Evolutionary conservation across 2,329 filamentous ascomycete genomes (phyloP).

Genomic region (Paraconiothyrium brasiliense): DNA sequence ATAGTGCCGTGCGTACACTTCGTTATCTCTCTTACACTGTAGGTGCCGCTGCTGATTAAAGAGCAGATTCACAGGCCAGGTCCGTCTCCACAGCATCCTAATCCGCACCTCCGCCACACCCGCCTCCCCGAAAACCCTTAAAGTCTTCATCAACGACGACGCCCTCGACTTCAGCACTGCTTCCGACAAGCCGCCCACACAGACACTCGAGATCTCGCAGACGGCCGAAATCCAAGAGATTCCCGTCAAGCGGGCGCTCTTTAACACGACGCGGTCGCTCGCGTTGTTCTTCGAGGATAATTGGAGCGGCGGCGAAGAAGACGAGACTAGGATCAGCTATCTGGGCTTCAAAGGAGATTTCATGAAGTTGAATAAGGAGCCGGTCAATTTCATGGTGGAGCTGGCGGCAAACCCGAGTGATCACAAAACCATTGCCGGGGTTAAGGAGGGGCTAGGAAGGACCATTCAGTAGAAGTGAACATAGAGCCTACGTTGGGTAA

Average conservation of each 20-base stretch:
- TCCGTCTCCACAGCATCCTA: conserved; percentile 90
- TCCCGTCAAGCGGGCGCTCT: conserved; percentile 85
- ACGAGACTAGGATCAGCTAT: conserved; percentile 81
- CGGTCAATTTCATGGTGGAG: conserved; percentile 89
- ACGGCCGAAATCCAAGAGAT: conserved; percentile 87
- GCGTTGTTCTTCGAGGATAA: conserved; percentile 93
- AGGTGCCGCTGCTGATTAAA: background rate
- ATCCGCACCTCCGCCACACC: conserved; percentile 78
- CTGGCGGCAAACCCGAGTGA: conserved; percentile 90
- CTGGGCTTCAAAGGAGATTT: conserved; percentile 94
- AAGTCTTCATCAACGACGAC: conserved; percentile 88
- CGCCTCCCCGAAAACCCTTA: conserved; percentile 81
- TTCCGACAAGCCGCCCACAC: conserved; percentile 74
- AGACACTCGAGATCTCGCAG: conserved; percentile 79
- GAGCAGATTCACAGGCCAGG: conserved; percentile 87
- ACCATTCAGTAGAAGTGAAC: conserved; percentile 37
- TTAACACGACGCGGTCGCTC: conserved; percentile 84
- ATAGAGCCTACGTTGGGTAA: conserved; percentile 9
- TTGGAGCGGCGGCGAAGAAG: conserved; percentile 78
- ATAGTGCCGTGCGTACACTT: conserved; percentile 76
- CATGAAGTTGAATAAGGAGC: conserved; percentile 84
- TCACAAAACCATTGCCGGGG: conserved; percentile 67
- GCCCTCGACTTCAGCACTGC: conserved; percentile 81
- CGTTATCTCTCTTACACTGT: background rate
- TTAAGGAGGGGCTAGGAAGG: conserved; percentile 48